Evolutionary conservation across 148 eudicot species (phyloP).

Genomic region (Cornus florida): DNA sequence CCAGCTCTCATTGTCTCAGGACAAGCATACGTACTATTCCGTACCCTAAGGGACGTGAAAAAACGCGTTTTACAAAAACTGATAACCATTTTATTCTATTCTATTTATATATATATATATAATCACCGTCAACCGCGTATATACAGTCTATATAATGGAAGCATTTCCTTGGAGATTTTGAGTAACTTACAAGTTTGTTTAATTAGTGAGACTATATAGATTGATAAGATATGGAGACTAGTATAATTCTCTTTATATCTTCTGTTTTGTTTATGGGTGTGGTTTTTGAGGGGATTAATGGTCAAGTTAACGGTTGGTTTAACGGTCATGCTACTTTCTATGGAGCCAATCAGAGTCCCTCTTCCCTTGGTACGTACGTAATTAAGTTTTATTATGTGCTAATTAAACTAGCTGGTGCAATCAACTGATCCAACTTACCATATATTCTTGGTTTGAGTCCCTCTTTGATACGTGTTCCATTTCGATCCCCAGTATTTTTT

Average conservation of each 20-base stretch:
- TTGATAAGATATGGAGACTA: background rate
- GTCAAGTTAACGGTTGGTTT: constrained; percentile 41
- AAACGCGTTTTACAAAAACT: constrained; percentile 29
- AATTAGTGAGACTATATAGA: background rate
- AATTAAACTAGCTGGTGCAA: no score
- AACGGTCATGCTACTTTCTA: constrained; percentile 79
- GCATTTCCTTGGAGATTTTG: constrained; percentile 7
- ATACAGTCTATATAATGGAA: constrained; percentile 22
- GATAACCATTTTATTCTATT: background rate
- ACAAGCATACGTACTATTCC: constrained; percentile 20
- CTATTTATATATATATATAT: background rate
- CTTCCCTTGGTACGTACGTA: constrained; percentile 57
- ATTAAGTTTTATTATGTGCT: background rate
- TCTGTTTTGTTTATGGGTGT: constrained; percentile 16
- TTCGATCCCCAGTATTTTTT: no score
- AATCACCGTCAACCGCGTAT: constrained; percentile 40
- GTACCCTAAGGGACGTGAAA: constrained; percentile 31
- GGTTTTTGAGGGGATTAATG: constrained; percentile 29
- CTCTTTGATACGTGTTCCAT: no score
- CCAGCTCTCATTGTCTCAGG: constrained; percentile 21
- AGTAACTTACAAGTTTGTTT: background rate
- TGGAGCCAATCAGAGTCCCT: constrained; percentile 61
- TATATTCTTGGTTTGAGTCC: no score
- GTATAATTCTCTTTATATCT: constrained; percentile 5
- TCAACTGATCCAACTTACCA: no score